Evolutionary conservation across 495 filamentous ascomycete species (phyloP), one percentile per base, ranked within the genome.

Genomic region (Aspergillus leporis): DNA sequence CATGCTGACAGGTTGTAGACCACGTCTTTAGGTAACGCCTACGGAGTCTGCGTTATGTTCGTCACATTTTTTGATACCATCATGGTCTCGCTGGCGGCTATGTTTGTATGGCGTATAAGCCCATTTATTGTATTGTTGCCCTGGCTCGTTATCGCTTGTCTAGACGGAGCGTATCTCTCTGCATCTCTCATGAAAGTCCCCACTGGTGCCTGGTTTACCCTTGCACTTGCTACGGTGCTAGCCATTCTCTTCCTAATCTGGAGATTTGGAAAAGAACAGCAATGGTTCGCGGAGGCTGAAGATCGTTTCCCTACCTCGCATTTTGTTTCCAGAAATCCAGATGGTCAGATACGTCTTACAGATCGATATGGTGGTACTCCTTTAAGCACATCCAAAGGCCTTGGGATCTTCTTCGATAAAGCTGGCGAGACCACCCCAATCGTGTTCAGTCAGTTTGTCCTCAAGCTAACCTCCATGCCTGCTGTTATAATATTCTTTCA

Each of bases 11-110:
- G n/a, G 12, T 41, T 45, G 9, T 54, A 81, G 70, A 81, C 79
- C 0, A 79, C 73, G 0, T 77, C 70, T 30, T 72, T 81, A 3
- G 75, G 74, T 3, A 69, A 81, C 58, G 83, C 83, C 8, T 80
- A 83, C 62, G 84, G 80, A 28, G 84, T 88, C 6, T 91, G 88
- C 58, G 88, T 91, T 61, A 87, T 90, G 53, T 80, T 88, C 45
- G 88, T 90, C 14, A 89, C 88, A 4, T 90, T 90, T 65, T 87
- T 91, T 66, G 86, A 86, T 36, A 91, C 88, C 0, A 84, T 77
- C 65, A 83, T 91, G 78, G 84, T 90, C 2, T 79, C 86, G 0
- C 72, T 91, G 2, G 85, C 87, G 5, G 84, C 86, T 4, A 74
- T 90, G 5, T 73, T 90, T 28, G 85, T 89, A 25, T 91, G 88